Conservation (phyloP, 2,329 filamentous ascomycete genomes). For the Monosporascus sp. region DNA sequence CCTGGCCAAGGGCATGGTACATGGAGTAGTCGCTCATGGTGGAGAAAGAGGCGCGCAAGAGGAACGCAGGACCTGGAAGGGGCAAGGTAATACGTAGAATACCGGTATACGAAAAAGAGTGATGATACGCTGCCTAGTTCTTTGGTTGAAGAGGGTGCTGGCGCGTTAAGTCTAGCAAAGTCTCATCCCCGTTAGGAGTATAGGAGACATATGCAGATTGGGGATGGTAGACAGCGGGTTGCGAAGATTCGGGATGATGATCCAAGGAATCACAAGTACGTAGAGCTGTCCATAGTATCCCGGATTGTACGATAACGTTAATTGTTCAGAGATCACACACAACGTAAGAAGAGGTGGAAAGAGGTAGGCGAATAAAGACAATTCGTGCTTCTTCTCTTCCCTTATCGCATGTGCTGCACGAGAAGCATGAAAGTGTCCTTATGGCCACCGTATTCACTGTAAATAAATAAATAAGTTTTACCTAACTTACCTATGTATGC, state of each 20-base stretch:
- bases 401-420: too few species aligned
- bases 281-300: not conserved
- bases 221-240: too few species aligned
- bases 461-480: conserved; percentile 2
- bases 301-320: too few species aligned
- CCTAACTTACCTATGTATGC: not conserved
- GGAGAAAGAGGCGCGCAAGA: not conserved
- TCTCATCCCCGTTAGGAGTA: not conserved
- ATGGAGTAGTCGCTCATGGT: conserved; percentile 51
- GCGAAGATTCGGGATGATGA: not conserved
- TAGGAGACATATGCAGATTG: not conserved
- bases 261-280: not conserved
- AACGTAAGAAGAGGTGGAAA: not conserved
- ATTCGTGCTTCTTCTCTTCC: not conserved
- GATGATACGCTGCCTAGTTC: not conserved
- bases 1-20: conserved; percentile 53
- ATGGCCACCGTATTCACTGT: conserved; percentile 20
- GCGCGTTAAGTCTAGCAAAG: not conserved
- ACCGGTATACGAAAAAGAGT: too few species aligned
- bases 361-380: not conserved
- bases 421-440: not conserved
- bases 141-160: not conserved
- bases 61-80: too few species aligned
- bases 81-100: too few species aligned
- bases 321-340: not conserved